Base-by-base conservation (phyloP, 164 flowering plant species). In the Chimonanthus praecox region DNA sequence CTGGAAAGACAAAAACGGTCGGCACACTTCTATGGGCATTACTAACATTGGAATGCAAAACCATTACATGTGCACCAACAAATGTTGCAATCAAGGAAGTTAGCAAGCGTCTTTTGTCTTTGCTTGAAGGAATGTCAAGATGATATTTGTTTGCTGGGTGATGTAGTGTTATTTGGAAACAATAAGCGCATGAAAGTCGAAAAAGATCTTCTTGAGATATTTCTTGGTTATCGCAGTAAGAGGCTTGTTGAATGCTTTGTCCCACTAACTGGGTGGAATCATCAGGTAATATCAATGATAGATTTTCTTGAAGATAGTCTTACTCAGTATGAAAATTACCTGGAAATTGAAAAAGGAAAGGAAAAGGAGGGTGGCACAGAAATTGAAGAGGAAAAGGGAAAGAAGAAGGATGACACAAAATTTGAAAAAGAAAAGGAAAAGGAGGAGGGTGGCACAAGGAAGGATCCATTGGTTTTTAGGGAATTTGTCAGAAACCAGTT, bases 1-100 rank as follows among this genome's bases (percentile, higher is more conserved):
- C 97, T 0, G 97, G 94, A 9, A 92, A 92, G 61, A 92, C 97
- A 0, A 87, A 84, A 77, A 88, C 95, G 5, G 67, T 87, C 4
- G 73, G 86, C 67, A 48, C 73, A 18, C 58, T 92, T 80, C 85
- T 90, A 0, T 69, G 73, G 65, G 49, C 11, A 2, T 87, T 88
- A 18, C 71, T 86, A 33, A 62, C 47, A 62, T 77, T 77, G 82
- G 85, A 83, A 0, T 71, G 48, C 21, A 84, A 89, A 70, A 85
- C 87, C 11, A 76, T 90, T 51, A 65, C 78, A 33, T 91, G 94
- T 81, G 87, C 95, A 3, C 97, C 98, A 21, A 89, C 92, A 8
- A 91, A 91, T 82, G 81, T 82, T 72, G 91, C 94, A 4, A 77
- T 90, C n/a, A 71, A 67, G 3, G 92, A 88, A 83, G 78, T 94